Base-by-base conservation (phyloP, 78 protist genomes). In the Dictyostelium citrinum region DNA sequence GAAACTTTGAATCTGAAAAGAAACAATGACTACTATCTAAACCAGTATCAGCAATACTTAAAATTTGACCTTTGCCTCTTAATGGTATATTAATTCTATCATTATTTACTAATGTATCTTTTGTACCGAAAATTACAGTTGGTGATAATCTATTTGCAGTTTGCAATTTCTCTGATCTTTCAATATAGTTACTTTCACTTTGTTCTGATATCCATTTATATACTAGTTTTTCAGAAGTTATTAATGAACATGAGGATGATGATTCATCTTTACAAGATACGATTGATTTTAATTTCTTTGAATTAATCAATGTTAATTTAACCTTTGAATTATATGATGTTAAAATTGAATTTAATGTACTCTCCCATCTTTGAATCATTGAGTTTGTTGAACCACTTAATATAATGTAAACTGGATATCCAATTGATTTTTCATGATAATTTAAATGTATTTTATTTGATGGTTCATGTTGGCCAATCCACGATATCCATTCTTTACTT, bases 21-120 rank as follows among this genome's bases (percentile, higher is more conserved):
- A 78, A 88, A 46, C 93, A 88, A 67, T 88, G 93, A 22, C 60
- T 37, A n/a, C 35, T 37, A 49, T 88, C 93, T 45, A 88, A 31
- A 78, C 93, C 93, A 46, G 93, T 88, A 35, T 88, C 93, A 0
- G 93, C 61, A 22, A 76, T 46, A 78, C 93, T 83, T 24, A 88
- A 39, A 11, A 88, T 88, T 70, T 88, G 93, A 49, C 72, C 81
- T 11, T 58, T 29, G 35, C 93, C 93, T 35, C 81, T 39, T 7
- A 88, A 7, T 61, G 93, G 93, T 9, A 88, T 78, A 24, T 76
- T 79, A 12, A 24, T 49, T 29, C 31, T 29, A 33, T 88, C 49
- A 16, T 41, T 37, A 6, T 27, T n/a, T 7, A 45, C 43, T 9
- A 37, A 6, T 22, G 39, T 68, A n/a, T 60, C 27, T 2, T 31